Conservation (phyloP, 2,329 filamentous ascomycete species). For the Incumbomyces delicatus region DNA sequence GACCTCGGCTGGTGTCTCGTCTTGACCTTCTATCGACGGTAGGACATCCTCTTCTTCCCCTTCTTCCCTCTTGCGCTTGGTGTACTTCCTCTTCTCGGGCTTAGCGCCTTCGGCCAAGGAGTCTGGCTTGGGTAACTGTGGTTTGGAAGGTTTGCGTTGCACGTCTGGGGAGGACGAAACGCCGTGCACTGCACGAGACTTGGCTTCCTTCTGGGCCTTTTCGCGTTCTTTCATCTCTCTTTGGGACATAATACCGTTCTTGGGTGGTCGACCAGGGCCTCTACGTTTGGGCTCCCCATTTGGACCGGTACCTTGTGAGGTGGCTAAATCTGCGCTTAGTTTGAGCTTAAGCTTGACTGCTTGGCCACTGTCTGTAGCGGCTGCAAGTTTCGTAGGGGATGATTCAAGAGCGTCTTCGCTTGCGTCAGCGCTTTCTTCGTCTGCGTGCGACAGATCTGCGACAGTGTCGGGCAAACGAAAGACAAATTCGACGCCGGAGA, state of each 20-base stretch:
- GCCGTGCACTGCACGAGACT: constrained; percentile 33
- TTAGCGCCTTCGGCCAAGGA: constrained; percentile 24
- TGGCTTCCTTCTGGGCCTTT: constrained; percentile 42
- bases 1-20: constrained; percentile 6
- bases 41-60: constrained; percentile 34
- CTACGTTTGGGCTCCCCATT: constrained; percentile 31
- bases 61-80: constrained; percentile 37
- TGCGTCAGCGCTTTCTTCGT: constrained; percentile 6
- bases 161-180: constrained; percentile 33
- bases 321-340: constrained; percentile 17
- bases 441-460: constrained; percentile 8
- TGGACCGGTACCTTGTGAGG: constrained; percentile 9
- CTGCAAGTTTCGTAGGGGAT: constrained; percentile 1
- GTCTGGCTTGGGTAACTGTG: constrained; percentile 9
- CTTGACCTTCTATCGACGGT: constrained; percentile 31
- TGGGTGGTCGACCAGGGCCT: constrained; percentile 55
- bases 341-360: constrained; percentile 12
- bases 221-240: constrained; percentile 48
- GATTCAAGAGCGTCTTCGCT: constrained; percentile 12
- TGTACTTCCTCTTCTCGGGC: constrained; percentile 38
- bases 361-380: not conserved
- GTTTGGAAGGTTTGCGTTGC: constrained; percentile 18
- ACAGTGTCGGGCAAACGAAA: constrained; percentile 17
- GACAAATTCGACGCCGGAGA: constrained; percentile 28
- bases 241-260: constrained; percentile 59